Evolutionary conservation across 1,284 basidiomycete genomes (phyloP).

Genomic region (Phylloboletellus chloephorus): DNA sequence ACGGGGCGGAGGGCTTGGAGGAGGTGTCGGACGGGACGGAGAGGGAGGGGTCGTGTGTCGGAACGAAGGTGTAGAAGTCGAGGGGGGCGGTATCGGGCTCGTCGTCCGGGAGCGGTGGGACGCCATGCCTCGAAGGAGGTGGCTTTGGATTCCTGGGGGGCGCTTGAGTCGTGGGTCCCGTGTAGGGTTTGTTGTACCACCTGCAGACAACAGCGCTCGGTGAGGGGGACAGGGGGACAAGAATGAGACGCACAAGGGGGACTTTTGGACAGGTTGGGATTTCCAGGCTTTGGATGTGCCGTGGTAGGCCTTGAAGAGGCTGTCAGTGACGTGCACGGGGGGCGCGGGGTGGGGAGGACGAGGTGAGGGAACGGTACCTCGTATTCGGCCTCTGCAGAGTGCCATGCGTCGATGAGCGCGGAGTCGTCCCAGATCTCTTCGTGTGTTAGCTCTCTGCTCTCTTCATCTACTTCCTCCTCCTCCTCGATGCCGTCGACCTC

Average conservation of each 20-base stretch:
- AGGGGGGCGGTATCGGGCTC: slow-evolving; percentile 51
- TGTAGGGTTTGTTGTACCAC: slow-evolving; percentile 71
- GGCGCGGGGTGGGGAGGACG: not conserved
- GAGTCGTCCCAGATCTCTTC: slow-evolving; percentile 81
- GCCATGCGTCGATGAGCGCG: slow-evolving; percentile 73
- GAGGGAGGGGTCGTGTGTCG: slow-evolving; percentile 59
- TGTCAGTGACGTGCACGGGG: slow-evolving; percentile 3
- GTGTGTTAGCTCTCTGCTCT: slow-evolving; percentile 58
- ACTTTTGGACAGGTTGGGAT: slow-evolving; percentile 58
- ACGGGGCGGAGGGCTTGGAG: slow-evolving; percentile 13
- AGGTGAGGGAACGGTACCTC: slow-evolving; percentile 38
- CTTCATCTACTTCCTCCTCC: slow-evolving; percentile 36
- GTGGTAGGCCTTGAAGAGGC: slow-evolving; percentile 47
- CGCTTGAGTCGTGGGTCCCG: slow-evolving; percentile 19
- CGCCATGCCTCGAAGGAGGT: slow-evolving; percentile 1
- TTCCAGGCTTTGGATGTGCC: slow-evolving; percentile 70
- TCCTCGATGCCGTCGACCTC: slow-evolving; percentile 10
- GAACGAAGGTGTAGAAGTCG: slow-evolving; percentile 64
- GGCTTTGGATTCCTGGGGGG: slow-evolving; percentile 8
- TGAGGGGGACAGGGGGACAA: not conserved
- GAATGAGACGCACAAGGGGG: slow-evolving; percentile 52
- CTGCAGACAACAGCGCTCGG: slow-evolving; percentile 32
- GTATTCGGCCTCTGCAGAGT: slow-evolving; percentile 74
- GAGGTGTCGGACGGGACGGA: slow-evolving; percentile 22
- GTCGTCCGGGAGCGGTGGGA: slow-evolving; percentile 18